Conservation (phyloP, 1,284 basidiomycete genomes). For the Tilletia setariae region DNA sequence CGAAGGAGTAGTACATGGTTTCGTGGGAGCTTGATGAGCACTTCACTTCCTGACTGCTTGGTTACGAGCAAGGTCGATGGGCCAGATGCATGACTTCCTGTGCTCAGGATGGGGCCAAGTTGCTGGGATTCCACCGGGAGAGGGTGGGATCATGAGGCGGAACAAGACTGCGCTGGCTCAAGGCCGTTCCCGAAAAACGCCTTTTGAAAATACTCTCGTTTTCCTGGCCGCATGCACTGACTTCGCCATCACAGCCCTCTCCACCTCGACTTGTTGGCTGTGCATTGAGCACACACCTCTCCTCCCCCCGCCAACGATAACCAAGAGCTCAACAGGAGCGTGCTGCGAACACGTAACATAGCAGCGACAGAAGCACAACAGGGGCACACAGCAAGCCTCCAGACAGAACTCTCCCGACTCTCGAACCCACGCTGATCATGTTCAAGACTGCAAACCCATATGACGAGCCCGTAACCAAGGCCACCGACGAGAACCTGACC, state of each 20-base stretch:
- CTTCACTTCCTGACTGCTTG: too few species aligned
- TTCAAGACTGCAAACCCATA: slow-evolving; percentile 68
- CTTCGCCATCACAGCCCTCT: neutral
- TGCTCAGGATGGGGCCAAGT: too few species aligned
- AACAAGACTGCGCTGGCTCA: too few species aligned
- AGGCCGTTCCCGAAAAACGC: too few species aligned
- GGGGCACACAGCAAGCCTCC: neutral
- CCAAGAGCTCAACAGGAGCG: neutral
- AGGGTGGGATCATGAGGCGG: too few species aligned
- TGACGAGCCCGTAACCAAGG: slow-evolving; percentile 89
- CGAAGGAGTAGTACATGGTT: slow-evolving; percentile 29
- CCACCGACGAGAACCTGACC: slow-evolving; percentile 90
- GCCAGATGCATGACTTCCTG: too few species aligned
- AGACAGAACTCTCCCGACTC: neutral
- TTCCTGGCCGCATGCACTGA: neutral
- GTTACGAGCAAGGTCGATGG: too few species aligned
- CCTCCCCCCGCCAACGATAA: neutral
- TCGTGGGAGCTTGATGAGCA: neutral
- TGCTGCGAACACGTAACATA: neutral
- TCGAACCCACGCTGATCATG: slow-evolving; percentile 29
- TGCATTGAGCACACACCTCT: neutral
- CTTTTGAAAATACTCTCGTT: neutral
- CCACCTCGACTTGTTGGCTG: too few species aligned
- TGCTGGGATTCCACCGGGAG: too few species aligned
- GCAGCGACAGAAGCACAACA: neutral